These are phyloP conservation scores for Vaccinium myrtillus DNA, from an alignment of 148 eudicot genomes.

Conservation along the genomic window DNA sequence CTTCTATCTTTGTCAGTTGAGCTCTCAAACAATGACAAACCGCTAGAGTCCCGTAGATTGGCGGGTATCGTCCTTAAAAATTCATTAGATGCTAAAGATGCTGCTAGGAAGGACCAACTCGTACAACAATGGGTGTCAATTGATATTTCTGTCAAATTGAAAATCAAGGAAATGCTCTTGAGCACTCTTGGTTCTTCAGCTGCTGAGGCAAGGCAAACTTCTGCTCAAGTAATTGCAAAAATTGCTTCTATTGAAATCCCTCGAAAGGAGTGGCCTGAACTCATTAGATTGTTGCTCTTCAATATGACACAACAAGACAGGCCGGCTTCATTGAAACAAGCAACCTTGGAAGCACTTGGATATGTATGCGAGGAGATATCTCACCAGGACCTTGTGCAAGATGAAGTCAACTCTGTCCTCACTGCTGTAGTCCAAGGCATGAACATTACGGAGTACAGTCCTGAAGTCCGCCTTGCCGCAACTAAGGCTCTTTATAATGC, in stretches of 20 bases:
- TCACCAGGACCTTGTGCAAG: conserved; percentile 56
- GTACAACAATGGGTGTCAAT: conserved; percentile 57
- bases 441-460: conserved; percentile 37
- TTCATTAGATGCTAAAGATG: conserved; percentile 65
- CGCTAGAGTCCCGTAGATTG: conserved; percentile 52
- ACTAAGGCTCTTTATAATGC: conserved; percentile 67
- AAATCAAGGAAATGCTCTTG: conserved; percentile 52
- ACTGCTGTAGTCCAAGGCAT: conserved; percentile 78
- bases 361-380: conserved; percentile 72
- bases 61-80: conserved; percentile 68
- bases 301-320: conserved; percentile 56
- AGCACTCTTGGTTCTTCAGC: conserved; percentile 44
- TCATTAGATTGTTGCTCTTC: conserved; percentile 48
- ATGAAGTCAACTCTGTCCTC: conserved; percentile 59
- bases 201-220: conserved; percentile 63
- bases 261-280: conserved; percentile 63
- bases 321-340: conserved; percentile 51
- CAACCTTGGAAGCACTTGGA: conserved; percentile 69
- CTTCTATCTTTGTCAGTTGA: conserved; percentile 51
- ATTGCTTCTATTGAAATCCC: conserved; percentile 66
- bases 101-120: conserved; percentile 45
- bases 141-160: conserved; percentile 46
- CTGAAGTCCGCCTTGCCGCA: conserved; percentile 60
- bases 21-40: conserved; percentile 60
- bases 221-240: conserved; percentile 68